Evolutionary conservation across 2,329 filamentous ascomycete genomes (phyloP), one percentile per base, ranked within the genome.

Genomic region (Monilinia aucupariae): DNA sequence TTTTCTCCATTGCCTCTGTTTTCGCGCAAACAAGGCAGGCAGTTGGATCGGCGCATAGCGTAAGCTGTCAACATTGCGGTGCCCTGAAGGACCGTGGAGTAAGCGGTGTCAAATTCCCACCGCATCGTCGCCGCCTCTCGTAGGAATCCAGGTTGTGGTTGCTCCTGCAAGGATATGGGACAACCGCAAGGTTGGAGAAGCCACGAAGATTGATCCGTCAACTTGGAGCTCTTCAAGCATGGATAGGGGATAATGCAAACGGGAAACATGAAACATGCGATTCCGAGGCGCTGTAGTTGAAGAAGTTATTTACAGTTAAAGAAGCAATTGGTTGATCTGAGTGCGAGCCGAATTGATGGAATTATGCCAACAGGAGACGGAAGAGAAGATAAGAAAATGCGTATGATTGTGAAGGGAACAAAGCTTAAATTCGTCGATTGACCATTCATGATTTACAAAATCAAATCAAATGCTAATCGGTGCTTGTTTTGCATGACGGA

Each of bases 121-220:
- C 51, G 51, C n/a, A 49, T 32, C 34, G 32, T 49, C 32, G 59
- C 51, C 56, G 43, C 59, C 59, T 62, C 49, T 62, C 49, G 51
- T 43, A 62, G 59, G 39, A 56, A 62, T 62, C 41, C 41, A 20
- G 59, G 59, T 49, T 49, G 59, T 56, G 51, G 51, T 56, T 62
- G 59, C 39, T 52, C 47, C 27, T 56, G 32, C 54, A 58, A 30
- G 54, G 54, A 30, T 10, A 45, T 25, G n/a, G 27, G 27, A 6
- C 27, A 30, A 30, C 27, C 27, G 3, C 6, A 30, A 30, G 6
- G 34, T 27, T 4, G 13, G 9, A 37, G 25, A 47, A 25, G 30
- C 27, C 27, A 12, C 37, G 43, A 34, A 58, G 41, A 47, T 58
- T 47, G 54, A 41, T 25, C 12, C 27, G 3, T 34, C 25, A 15